Conservation (phyloP, 768 basidiomycete species). For the Bullera alba region DNA sequence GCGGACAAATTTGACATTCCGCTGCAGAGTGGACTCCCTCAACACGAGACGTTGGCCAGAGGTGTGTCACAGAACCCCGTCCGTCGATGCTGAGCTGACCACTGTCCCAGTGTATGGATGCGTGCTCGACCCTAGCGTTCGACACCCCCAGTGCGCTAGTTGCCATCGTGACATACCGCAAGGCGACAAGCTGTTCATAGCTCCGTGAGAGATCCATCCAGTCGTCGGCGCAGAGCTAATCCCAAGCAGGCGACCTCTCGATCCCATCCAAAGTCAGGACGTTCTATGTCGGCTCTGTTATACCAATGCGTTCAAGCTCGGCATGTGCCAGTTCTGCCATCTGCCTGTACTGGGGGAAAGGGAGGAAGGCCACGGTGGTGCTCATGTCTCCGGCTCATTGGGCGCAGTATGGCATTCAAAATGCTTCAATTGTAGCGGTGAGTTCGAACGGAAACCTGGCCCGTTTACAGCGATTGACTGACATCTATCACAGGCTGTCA, state of each 20-base stretch:
- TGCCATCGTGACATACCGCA: not conserved
- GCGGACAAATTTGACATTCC: not conserved
- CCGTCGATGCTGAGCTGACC: not conserved
- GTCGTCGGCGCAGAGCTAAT: not conserved
- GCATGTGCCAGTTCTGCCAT: constrained; percentile 2
- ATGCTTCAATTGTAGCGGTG: constrained; percentile 10
- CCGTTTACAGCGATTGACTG: not conserved
- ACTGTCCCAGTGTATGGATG: constrained; percentile 7
- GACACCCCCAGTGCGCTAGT: constrained; percentile 1
- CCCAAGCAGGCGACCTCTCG: not conserved
- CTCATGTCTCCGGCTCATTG: not conserved
- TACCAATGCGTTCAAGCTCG: not conserved
- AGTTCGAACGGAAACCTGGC: not conserved
- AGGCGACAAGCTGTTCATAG: constrained; percentile 7
- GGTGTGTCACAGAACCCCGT: not conserved
- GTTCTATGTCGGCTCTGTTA: constrained; percentile 6
- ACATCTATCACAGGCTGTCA: not conserved
- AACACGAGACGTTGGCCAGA: not conserved
- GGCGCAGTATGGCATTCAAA: constrained; percentile 7
- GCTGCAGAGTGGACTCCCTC: not conserved
- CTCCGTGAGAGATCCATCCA: constrained; percentile 2
- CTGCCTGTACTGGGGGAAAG: constrained; percentile 6
- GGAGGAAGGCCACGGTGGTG: constrained; percentile 6
- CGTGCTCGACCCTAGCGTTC: constrained; percentile 1
- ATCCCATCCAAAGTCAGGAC: not conserved